phyloP scores from a whole-genome alignment of 2,329 filamentous ascomycete genomes.

The Botrytis porri region DNA sequence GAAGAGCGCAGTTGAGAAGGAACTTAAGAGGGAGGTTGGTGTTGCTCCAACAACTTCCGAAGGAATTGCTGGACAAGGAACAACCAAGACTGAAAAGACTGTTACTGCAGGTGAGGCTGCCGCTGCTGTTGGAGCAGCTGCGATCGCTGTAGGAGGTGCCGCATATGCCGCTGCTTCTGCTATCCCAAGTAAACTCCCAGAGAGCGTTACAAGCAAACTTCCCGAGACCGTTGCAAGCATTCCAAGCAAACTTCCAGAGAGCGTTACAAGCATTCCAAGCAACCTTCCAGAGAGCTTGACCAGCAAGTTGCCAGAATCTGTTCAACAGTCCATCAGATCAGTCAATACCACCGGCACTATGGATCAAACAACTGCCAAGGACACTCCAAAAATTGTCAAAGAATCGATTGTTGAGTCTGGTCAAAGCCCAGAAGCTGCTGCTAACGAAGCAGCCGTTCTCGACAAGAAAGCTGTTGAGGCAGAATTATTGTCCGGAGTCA shows the following conservation, averaged over 20 bases:
- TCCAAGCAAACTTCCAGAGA: slow-evolving; percentile 51
- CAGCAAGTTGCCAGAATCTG: slow-evolving; percentile 51
- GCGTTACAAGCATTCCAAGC: slow-evolving; percentile 44
- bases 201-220: slow-evolving; percentile 47
- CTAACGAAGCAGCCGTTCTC: slow-evolving; percentile 63
- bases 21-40: slow-evolving; percentile 65
- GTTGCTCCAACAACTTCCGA: slow-evolving; percentile 57
- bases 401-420: slow-evolving; percentile 57
- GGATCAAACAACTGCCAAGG: slow-evolving; percentile 46
- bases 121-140: slow-evolving; percentile 46
- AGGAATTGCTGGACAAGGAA: slow-evolving; percentile 51
- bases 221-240: slow-evolving; percentile 45
- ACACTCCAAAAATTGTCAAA: slow-evolving; percentile 56
- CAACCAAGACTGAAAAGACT: slow-evolving; percentile 51
- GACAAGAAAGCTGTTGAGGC: slow-evolving; percentile 74
- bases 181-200: slow-evolving; percentile 52
- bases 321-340: slow-evolving; percentile 51
- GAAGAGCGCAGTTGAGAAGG: slow-evolving; percentile 68
- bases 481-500: slow-evolving; percentile 67
- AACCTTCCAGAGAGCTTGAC: slow-evolving; percentile 53
- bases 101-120: slow-evolving; percentile 44
- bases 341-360: slow-evolving; percentile 40
- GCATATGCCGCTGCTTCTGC: slow-evolving; percentile 45
- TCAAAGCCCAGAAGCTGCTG: slow-evolving; percentile 66
- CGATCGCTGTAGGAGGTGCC: slow-evolving; percentile 44